Evolutionary conservation across 2,329 filamentous ascomycete species (phyloP), one percentile per base, ranked within the genome.

Genomic region (Penicillium sp.): DNA sequence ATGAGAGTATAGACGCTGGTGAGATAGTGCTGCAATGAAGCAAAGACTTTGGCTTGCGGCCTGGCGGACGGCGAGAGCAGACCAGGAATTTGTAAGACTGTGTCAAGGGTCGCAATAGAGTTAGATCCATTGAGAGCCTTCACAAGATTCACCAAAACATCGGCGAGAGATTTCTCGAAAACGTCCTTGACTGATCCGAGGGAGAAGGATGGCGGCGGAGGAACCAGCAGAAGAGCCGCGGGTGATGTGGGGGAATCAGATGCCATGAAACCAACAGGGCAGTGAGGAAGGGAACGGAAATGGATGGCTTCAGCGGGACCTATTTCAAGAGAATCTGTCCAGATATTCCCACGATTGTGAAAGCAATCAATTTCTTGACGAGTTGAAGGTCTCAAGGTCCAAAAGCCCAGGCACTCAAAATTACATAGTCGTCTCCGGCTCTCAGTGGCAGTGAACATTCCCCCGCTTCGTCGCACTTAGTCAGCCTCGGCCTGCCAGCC

Each of bases 1-100:
- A 95, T 81, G 53, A 97, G 83, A 69, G 88, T 87, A 81, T 98
- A 98, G 26, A 96, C 73, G 28, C 85, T 85, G 2, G 90, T 90
- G 25, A 97, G 78, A 5, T 94, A 81, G n/a, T 84, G 82, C 75
- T 97, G 92, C 0, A 88, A 84, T n/a, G 83, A 78, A 37, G 82
- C 73, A 84, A 93, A 96, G 19, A 85, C 80, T 49, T 85, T 79
- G 26, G 83, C 80, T 68, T 84, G 83, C 49, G 84, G 81, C 33
- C 78, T 76, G 25, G 79, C 77, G 26, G 80, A 78, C 35, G 78
- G 77, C 22, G 84, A 82, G 51, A 82, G 78, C 13, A 93, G 81
- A 55, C 89, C 80, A 2, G 88, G 85, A 52, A 85, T 84, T 2
- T 85, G 83, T 40, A 96, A 75, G 2, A 87, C 90, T 68, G 87